phyloP scores from a whole-genome alignment of 2,329 filamentous ascomycete genomes.

The Ceratocystis huliohia region DNA sequence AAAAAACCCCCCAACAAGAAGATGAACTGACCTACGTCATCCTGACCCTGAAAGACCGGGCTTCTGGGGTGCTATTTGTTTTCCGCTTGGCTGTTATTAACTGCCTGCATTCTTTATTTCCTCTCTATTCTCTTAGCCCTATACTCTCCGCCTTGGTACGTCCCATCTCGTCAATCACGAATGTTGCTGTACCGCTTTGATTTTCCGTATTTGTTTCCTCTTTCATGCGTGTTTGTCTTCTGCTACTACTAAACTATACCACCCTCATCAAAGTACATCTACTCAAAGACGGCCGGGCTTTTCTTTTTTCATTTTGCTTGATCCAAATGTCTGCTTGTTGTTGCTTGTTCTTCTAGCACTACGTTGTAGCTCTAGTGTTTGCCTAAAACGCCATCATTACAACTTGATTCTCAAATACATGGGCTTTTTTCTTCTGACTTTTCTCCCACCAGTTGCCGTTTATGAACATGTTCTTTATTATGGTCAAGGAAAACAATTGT shows the following conservation, averaged over 20 bases:
- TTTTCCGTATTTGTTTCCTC: not conserved
- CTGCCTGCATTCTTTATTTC: not conserved
- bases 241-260: not conserved
- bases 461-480: constrained; percentile 2
- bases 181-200: not conserved
- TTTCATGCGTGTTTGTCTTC: not conserved
- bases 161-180: not conserved
- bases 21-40: not conserved
- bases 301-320: not conserved
- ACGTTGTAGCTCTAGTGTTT: not conserved
- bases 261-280: not conserved
- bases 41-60: not conserved
- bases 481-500: not conserved
- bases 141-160: not conserved
- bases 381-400: not conserved
- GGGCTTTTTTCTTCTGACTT: not conserved
- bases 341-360: not conserved
- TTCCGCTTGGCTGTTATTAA: not conserved
- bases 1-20: not conserved
- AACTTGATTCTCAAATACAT: not conserved
- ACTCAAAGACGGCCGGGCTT: not conserved
- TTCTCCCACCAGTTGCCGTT: not conserved
- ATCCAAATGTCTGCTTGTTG: not conserved
- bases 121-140: not conserved
- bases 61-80: not conserved